phyloP scores from a whole-genome alignment of 2,329 filamentous ascomycete genomes.

The Epichloe brachyelytri region DNA sequence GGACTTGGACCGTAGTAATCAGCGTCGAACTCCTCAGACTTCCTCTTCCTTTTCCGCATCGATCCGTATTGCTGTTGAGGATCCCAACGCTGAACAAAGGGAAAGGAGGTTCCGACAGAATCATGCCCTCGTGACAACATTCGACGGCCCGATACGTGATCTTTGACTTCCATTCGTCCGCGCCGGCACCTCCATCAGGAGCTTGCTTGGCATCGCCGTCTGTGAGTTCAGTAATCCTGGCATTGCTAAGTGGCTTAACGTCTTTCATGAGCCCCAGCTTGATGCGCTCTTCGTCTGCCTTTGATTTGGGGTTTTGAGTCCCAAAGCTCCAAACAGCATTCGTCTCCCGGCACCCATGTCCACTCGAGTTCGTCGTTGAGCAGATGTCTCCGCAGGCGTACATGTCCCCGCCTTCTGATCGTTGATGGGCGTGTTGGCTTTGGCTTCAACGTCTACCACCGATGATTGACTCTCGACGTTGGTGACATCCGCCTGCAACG shows the following conservation, averaged over 20 bases:
- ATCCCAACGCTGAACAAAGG: conserved; percentile 85
- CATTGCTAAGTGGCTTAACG: conserved; percentile 28
- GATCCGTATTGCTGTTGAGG: conserved; percentile 45
- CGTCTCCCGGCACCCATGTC: conserved; percentile 50
- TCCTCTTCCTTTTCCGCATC: conserved; percentile 37
- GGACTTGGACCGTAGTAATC: conserved; percentile 17
- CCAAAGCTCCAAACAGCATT: conserved; percentile 60
- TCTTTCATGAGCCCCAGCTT: conserved; percentile 46
- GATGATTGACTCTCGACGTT: neutral
- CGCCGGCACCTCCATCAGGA: conserved; percentile 24
- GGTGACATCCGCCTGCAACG: neutral
- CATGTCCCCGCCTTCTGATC: neutral
- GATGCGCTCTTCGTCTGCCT: conserved; percentile 52
- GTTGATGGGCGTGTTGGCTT: neutral
- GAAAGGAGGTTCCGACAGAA: conserved; percentile 68
- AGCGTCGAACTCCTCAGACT: conserved; percentile 21
- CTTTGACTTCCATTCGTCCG: conserved; percentile 59
- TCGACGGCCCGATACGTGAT: conserved; percentile 71
- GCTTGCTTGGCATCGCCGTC: conserved; percentile 7
- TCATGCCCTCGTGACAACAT: conserved; percentile 58
- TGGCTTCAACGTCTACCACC: neutral
- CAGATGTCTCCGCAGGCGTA: neutral
- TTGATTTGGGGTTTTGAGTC: conserved; percentile 55
- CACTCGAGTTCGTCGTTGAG: conserved; percentile 9
- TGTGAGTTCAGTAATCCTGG: conserved; percentile 15